phyloP scores from a whole-genome alignment of 371 early-diverging fungal genomes.

The Mucor lusitanicus region DNA sequence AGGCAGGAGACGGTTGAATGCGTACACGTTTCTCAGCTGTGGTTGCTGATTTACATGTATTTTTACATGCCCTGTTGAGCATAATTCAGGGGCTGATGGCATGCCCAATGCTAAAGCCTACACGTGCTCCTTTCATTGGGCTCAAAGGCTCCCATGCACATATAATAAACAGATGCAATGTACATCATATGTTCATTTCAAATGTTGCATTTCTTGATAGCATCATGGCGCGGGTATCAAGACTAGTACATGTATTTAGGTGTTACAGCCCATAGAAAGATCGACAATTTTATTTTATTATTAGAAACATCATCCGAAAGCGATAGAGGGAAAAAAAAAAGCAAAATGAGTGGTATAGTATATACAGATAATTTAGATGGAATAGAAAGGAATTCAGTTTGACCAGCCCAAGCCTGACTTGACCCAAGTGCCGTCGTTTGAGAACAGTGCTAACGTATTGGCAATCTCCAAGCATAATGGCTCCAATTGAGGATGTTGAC shows the following conservation, averaged over 20 bases:
- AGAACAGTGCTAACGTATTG: slow-evolving; percentile 26
- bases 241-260: background rate
- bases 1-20: background rate
- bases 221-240: background rate
- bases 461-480: slow-evolving; percentile 21
- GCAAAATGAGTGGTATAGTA: background rate
- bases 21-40: background rate
- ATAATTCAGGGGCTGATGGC: background rate
- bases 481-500: background rate
- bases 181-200: background rate
- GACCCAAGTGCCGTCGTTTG: slow-evolving; percentile 28
- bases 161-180: background rate
- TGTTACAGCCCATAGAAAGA: background rate
- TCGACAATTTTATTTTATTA: background rate
- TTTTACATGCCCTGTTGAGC: background rate
- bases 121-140: background rate
- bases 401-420: slow-evolving; percentile 35
- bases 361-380: background rate
- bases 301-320: background rate
- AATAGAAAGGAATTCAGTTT: background rate
- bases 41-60: background rate
- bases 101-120: background rate
- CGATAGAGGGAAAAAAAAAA: too few species aligned
- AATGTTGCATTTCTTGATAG: background rate
- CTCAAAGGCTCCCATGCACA: background rate